These are phyloP conservation scores for Nigrospora osmanthi DNA, from an alignment of 2,329 filamentous ascomycete species.

Conservation along the genomic window DNA sequence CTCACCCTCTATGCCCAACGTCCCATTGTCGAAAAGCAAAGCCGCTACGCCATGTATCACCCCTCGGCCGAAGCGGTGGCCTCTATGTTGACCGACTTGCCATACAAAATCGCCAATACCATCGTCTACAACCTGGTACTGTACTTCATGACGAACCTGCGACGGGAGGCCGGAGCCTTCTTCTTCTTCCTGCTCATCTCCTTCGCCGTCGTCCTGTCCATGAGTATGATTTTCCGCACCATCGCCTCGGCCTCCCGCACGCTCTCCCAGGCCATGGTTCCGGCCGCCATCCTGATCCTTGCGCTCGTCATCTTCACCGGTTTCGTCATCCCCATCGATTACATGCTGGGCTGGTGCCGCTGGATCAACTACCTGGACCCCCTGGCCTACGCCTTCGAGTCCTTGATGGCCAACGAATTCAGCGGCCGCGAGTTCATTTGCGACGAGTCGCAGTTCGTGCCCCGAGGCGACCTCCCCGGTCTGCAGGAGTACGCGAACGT, in stretches of 20 bases:
- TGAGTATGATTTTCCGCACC: constrained; percentile 78
- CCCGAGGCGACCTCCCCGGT: constrained; percentile 18
- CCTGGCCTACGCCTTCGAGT: constrained; percentile 70
- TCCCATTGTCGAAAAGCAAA: constrained; percentile 84
- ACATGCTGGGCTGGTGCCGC: constrained; percentile 71
- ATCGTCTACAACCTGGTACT: constrained; percentile 70
- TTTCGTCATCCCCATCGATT: constrained; percentile 51
- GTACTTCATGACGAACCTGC: constrained; percentile 81
- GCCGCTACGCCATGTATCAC: constrained; percentile 79
- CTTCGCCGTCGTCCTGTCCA: constrained; percentile 62
- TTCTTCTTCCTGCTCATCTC: constrained; percentile 77
- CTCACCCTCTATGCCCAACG: constrained; percentile 78
- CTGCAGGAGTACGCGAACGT: constrained; percentile 24
- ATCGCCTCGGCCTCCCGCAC: constrained; percentile 67
- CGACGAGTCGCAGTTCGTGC: constrained; percentile 28
- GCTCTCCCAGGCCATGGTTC: constrained; percentile 52
- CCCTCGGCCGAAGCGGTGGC: constrained; percentile 76
- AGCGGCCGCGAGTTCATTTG: constrained; percentile 49
- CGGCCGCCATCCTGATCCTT: constrained; percentile 50
- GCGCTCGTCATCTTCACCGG: constrained; percentile 60
- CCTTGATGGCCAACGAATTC: constrained; percentile 78
- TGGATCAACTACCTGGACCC: constrained; percentile 79
- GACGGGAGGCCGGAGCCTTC: constrained; percentile 63
- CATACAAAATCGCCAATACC: constrained; percentile 66
- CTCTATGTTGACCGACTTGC: constrained; percentile 77